Conservation (phyloP, 208 protist species). For the Plasmodiophora brassicae region DNA sequence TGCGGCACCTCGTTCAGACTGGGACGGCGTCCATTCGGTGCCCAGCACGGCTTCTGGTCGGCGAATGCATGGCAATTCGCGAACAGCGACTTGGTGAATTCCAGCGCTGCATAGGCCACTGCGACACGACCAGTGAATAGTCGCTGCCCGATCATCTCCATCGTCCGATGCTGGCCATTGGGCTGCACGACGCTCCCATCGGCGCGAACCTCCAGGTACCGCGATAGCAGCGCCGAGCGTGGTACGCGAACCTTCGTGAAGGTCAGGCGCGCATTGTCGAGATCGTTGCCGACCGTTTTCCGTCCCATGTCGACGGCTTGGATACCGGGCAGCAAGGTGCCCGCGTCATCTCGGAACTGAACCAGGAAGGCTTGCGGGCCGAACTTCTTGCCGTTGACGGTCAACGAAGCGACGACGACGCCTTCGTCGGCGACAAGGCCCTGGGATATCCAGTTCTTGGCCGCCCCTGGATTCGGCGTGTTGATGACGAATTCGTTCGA, state of each 20-base stretch:
- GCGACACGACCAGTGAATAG: slow-evolving; percentile 50
- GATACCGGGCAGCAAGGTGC: slow-evolving; percentile 33
- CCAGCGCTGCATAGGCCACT: slow-evolving; percentile 42
- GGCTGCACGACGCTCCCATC: slow-evolving; percentile 46
- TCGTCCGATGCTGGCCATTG: slow-evolving; percentile 23
- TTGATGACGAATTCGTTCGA: neutral
- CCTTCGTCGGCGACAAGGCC: neutral
- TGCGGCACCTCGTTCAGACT: slow-evolving; percentile 44
- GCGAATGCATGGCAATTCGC: slow-evolving; percentile 43
- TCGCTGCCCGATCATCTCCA: slow-evolving; percentile 55
- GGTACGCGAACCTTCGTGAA: slow-evolving; percentile 47
- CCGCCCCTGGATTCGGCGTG: neutral
- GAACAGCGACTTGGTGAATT: slow-evolving; percentile 39
- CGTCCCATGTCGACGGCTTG: slow-evolving; percentile 42
- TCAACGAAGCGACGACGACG: slow-evolving; percentile 48
- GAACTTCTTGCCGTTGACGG: slow-evolving; percentile 46
- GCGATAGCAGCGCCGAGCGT: slow-evolving; percentile 27
- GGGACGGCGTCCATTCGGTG: slow-evolving; percentile 15
- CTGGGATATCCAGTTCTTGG: neutral
- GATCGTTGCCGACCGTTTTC: slow-evolving; percentile 51
- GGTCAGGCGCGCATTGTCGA: slow-evolving; percentile 50
- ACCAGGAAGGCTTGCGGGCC: slow-evolving; percentile 52
- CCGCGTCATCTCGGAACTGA: slow-evolving; percentile 12
- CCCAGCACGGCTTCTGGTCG: slow-evolving; percentile 49
- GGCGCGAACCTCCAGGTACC: neutral